A percentile compares a stretch with the other conserved stretches of the same genome.
Evolutionary conservation across 768 basidiomycete genomes (phyloP).

Genomic region (Pleurotus ostreatus): DNA sequence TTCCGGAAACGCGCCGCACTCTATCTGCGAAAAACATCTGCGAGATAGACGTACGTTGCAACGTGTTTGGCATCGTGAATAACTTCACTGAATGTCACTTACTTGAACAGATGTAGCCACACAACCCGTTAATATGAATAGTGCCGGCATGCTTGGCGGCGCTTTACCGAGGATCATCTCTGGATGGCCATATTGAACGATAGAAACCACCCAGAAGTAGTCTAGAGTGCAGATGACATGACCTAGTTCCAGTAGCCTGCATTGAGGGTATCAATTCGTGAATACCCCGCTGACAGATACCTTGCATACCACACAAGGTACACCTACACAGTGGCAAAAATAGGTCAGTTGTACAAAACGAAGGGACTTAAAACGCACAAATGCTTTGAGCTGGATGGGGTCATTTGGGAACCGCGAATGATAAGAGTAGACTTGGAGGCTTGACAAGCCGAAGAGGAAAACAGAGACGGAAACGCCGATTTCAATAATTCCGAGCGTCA

Average conservation of each 20-base stretch:
- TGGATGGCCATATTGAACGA: constrained; percentile 19
- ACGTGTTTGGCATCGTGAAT: not conserved
- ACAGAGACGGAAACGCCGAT: constrained; percentile 21
- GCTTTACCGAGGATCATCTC: constrained; percentile 17
- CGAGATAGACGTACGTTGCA: not conserved
- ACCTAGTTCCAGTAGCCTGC: constrained; percentile 22
- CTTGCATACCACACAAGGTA: constrained; percentile 3
- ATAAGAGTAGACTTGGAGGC: constrained; percentile 20
- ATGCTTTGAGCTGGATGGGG: constrained; percentile 14
- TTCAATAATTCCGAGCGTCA: constrained; percentile 20
- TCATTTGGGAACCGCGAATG: constrained; percentile 19
- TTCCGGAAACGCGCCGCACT: constrained; percentile 23
- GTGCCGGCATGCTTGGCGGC: constrained; percentile 14
- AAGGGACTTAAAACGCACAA: constrained; percentile 12
- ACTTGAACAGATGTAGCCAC: constrained; percentile 27
- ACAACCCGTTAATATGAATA: constrained; percentile 21
- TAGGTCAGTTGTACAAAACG: not conserved
- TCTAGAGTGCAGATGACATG: constrained; percentile 23
- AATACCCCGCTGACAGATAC: not conserved
- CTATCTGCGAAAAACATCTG: constrained; percentile 26
- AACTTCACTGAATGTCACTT: constrained; percentile 3
- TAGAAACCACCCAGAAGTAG: constrained; percentile 25
- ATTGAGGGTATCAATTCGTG: not conserved
- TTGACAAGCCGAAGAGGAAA: constrained; percentile 23
- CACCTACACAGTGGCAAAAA: constrained; percentile 1